phyloP scores from a whole-genome alignment of 495 filamentous ascomycete species.

The Penicillium odoratum region DNA sequence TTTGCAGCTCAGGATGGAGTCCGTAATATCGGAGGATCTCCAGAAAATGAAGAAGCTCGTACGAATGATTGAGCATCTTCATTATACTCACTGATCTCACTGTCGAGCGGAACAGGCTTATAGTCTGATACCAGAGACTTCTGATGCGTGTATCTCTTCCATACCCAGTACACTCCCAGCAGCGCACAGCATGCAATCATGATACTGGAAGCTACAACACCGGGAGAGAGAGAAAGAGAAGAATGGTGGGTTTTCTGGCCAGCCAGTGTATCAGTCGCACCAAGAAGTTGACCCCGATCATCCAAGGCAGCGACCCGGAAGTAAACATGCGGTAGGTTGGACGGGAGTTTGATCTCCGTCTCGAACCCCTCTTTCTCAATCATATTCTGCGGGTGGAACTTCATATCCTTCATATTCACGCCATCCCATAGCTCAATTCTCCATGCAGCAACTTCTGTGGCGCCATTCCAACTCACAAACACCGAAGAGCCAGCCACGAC shows the following conservation, averaged over 20 bases:
- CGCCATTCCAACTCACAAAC: slow-evolving; percentile 49
- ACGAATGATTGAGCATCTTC: neutral
- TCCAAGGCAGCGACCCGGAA: slow-evolving; percentile 22
- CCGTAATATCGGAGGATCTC: neutral
- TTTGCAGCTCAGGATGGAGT: neutral
- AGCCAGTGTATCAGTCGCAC: slow-evolving; percentile 10
- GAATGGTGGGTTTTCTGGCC: neutral
- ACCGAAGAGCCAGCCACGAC: slow-evolving; percentile 25
- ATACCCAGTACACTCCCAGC: neutral
- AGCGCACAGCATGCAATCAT: neutral
- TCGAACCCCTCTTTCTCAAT: slow-evolving; percentile 22
- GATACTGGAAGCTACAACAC: neutral
- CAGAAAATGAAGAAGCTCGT: neutral
- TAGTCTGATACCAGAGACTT: neutral
- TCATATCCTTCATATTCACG: slow-evolving; percentile 17
- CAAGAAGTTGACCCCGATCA: slow-evolving; percentile 14
- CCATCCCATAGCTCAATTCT: slow-evolving; percentile 34
- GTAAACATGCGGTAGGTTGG: slow-evolving; percentile 10
- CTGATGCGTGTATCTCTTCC: neutral
- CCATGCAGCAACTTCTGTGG: slow-evolving; percentile 44
- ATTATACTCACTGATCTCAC: neutral
- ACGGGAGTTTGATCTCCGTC: slow-evolving; percentile 17
- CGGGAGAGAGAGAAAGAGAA: neutral
- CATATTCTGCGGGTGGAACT: slow-evolving; percentile 11
- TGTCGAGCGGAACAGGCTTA: neutral